Percentiles rank a stretch among this genome's conserved stretches.
These are phyloP conservation scores for Aspergillus steynii DNA, from an alignment of 495 filamentous ascomycete species.

Conservation along the genomic window DNA sequence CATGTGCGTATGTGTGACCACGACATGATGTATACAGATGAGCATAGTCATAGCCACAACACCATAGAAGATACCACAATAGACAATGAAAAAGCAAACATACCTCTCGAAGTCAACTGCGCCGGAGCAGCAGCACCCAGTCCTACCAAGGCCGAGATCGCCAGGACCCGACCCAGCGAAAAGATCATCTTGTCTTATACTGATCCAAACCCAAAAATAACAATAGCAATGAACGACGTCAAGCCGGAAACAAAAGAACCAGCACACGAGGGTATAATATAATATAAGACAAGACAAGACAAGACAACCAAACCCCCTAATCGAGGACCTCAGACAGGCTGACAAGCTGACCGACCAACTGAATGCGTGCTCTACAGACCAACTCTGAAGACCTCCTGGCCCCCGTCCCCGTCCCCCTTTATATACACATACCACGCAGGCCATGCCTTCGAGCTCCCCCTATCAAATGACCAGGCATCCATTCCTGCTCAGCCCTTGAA, in stretches of 20 bases:
- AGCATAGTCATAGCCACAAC: too few species aligned
- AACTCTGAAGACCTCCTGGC: background rate
- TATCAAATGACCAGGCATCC: background rate
- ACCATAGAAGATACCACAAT: too few species aligned
- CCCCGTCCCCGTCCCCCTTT: background rate
- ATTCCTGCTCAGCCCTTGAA: background rate
- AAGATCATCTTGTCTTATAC: background rate
- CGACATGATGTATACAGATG: too few species aligned
- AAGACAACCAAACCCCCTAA: background rate
- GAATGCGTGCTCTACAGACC: background rate
- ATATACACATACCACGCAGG: background rate
- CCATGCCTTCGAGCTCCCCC: too few species aligned
- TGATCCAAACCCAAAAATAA: background rate
- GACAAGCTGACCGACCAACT: background rate
- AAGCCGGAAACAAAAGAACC: too few species aligned
- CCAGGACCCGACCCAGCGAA: conserved; percentile 7
- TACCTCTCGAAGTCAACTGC: conserved; percentile 29
- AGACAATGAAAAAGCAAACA: background rate
- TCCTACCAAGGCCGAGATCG: conserved; percentile 21
- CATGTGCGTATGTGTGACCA: background rate
- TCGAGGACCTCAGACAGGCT: background rate
- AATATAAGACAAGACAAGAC: background rate
- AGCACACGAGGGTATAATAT: background rate
- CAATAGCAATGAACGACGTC: background rate
- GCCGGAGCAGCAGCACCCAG: conserved; percentile 27